Evolutionary conservation across 257 asterid species (phyloP).

Genomic region (Lithospermum erythrorhizon): DNA sequence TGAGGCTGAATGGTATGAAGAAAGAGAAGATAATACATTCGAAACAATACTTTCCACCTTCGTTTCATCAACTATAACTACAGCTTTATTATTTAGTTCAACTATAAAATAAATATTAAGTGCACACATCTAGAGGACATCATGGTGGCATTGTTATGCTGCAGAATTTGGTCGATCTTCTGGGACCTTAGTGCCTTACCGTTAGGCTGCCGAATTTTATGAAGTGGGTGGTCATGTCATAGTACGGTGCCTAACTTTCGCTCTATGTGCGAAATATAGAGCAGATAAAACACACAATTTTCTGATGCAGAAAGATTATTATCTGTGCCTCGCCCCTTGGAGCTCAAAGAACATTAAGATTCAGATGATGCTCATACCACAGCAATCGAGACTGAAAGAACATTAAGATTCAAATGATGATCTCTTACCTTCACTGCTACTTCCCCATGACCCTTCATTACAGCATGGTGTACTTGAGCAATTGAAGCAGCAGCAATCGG

Average conservation of each 20-base stretch:
- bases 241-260: no score
- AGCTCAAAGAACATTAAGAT: background rate
- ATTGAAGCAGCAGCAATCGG: constrained; percentile 99
- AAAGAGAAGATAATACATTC: background rate
- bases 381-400: constrained; percentile 1
- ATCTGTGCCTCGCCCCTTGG: no score
- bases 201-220: background rate
- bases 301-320: no score
- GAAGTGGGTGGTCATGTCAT: no score
- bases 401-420: background rate
- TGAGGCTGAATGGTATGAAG: background rate
- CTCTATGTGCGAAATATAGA: no score
- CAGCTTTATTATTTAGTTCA: background rate
- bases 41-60: background rate
- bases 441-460: constrained; percentile 53
- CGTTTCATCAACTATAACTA: background rate
- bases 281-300: no score
- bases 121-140: background rate
- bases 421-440: constrained; percentile 85
- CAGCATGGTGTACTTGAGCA: constrained; percentile 95
- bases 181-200: background rate
- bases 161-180: background rate
- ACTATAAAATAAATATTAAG: no score
- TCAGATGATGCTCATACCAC: background rate
- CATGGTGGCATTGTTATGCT: background rate